Conservation (phyloP, 306 rosid genomes). For the Prunus padus region DNA sequence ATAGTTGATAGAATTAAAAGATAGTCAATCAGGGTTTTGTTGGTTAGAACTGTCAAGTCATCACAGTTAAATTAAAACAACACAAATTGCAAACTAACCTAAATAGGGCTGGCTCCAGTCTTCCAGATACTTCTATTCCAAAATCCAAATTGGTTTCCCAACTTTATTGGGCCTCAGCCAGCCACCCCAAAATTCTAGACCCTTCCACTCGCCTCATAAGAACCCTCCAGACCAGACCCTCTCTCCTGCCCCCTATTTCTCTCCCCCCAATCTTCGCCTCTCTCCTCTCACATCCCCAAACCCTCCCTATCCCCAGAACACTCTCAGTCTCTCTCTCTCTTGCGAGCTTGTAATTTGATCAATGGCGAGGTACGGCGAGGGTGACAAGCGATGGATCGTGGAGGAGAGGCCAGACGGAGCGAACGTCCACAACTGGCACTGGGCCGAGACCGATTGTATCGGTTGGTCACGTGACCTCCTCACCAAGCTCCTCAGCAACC, state of each 20-base stretch:
- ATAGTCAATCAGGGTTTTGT: background rate
- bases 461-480: constrained; percentile 77
- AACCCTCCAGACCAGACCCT: background rate
- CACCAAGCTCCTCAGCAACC: constrained; percentile 58
- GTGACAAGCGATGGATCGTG: constrained; percentile 98
- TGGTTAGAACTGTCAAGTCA: background rate
- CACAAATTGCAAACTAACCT: background rate
- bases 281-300: background rate
- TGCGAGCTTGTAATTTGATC: background rate
- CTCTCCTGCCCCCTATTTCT: background rate
- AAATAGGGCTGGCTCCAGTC: background rate
- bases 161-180: constrained; percentile 8
- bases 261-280: background rate
- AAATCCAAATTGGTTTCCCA: background rate
- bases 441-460: constrained; percentile 90
- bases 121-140: constrained; percentile 10
- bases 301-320: background rate
- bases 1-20: too few species aligned
- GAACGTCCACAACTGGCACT: constrained; percentile 99
- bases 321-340: background rate
- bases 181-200: background rate
- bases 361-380: constrained; percentile 93
- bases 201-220: background rate
- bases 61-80: background rate
- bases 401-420: constrained; percentile 91